These are phyloP conservation scores for Phtheirospermum japonicum DNA, from an alignment of 257 asterid species.

Conservation along the genomic window DNA sequence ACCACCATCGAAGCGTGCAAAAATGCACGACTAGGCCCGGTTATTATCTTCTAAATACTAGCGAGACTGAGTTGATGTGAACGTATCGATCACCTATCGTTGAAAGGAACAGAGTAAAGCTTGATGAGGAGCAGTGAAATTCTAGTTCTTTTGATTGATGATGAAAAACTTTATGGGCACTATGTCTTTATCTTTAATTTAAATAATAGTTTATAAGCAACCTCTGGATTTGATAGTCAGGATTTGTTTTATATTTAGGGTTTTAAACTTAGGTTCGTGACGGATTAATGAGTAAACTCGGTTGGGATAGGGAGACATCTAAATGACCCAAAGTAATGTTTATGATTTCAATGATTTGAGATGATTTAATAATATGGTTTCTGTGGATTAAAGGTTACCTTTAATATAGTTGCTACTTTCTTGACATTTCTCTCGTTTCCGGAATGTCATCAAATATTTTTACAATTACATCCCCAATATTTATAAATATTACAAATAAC, in stretches of 20 bases:
- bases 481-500: too few species aligned
- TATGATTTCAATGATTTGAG: background rate
- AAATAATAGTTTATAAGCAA: background rate
- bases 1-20: constrained; percentile 58
- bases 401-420: too few species aligned
- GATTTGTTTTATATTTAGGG: background rate
- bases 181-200: background rate
- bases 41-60: constrained; percentile 17
- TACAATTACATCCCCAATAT: too few species aligned
- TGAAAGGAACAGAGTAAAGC: constrained; percentile 3
- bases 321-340: constrained; percentile 4
- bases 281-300: constrained; percentile 19
- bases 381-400: background rate
- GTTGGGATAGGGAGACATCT: constrained; percentile 21
- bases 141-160: constrained; percentile 9
- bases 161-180: background rate
- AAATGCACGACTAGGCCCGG: constrained; percentile 33
- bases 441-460: too few species aligned
- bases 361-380: background rate
- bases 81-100: constrained; percentile 13
- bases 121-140: constrained; percentile 5
- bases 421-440: too few species aligned
- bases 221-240: background rate
- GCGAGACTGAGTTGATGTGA: constrained; percentile 19
- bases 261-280: background rate